phyloP scores from a whole-genome alignment of 73 alveolate genomes.

The Effrenium voratum region DNA sequence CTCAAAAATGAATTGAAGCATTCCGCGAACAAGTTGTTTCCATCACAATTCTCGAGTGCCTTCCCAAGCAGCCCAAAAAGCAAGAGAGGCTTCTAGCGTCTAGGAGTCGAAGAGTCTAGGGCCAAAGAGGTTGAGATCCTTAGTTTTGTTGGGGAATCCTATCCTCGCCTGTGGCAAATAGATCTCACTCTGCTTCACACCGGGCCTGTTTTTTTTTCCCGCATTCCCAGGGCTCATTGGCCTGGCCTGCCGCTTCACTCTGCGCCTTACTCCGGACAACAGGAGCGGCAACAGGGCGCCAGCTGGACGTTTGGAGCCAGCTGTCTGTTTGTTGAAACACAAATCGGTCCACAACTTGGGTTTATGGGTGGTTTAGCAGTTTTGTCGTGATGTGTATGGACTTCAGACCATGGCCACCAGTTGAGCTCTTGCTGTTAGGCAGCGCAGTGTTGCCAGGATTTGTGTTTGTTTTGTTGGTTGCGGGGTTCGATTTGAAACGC shows the following conservation, averaged over 20 bases:
- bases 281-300: too few relatives aligned
- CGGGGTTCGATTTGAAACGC: too few relatives aligned
- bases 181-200: too few relatives aligned
- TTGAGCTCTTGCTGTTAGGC: too few relatives aligned
- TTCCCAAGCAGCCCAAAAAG: neutral
- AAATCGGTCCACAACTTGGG: neutral
- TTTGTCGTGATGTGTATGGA: too few relatives aligned
- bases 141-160: neutral
- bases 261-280: conserved; percentile 76
- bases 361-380: neutral
- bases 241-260: conserved; percentile 44
- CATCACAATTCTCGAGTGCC: neutral
- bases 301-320: too few relatives aligned
- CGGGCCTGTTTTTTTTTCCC: neutral
- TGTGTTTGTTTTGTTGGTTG: too few relatives aligned
- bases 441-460: too few relatives aligned
- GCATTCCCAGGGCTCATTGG: conserved; percentile 12
- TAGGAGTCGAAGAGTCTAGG: neutral
- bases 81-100: neutral
- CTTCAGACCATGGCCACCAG: too few relatives aligned
- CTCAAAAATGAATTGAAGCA: too few relatives aligned
- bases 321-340: too few relatives aligned
- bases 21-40: too few relatives aligned
- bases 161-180: neutral
- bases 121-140: neutral